Percentiles rank a stretch among this genome's conserved stretches.
phyloP scores from a whole-genome alignment of 352 stramenopile species.

The Globisporangium mamillatum region DNA sequence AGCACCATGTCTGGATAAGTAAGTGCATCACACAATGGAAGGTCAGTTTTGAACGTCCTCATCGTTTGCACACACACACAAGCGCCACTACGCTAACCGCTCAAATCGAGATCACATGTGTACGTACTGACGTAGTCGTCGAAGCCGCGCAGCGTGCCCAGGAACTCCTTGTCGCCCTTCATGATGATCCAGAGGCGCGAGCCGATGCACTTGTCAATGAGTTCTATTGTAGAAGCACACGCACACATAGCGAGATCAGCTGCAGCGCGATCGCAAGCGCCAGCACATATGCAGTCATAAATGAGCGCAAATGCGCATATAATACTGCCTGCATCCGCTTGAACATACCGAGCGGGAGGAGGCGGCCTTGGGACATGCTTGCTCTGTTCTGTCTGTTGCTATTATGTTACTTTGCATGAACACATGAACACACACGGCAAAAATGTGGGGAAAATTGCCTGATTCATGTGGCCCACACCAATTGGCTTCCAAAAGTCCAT shows the following conservation, averaged over 20 bases:
- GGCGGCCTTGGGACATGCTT: conserved; percentile 69
- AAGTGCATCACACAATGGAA: conserved; percentile 11
- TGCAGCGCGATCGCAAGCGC: neutral
- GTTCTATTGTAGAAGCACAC: conserved; percentile 56
- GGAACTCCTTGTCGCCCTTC: conserved; percentile 96
- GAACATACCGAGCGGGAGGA: conserved; percentile 72
- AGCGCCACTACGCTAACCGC: too few species aligned
- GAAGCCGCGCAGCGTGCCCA: conserved; percentile 93
- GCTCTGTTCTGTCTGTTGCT: conserved; percentile 10
- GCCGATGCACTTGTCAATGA: conserved; percentile 99
- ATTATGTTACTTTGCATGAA: neutral
- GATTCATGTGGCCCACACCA: conserved; percentile 18
- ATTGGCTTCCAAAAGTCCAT: conserved; percentile 2
- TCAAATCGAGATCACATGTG: too few species aligned
- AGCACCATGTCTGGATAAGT: conserved; percentile 81
- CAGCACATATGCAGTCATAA: conserved; percentile 3
- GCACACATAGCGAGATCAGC: neutral
- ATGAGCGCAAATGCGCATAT: neutral
- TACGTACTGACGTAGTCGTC: conserved; percentile 96
- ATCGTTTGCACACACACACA: neutral
- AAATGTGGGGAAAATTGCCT: neutral
- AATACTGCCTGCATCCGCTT: neutral
- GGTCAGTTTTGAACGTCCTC: neutral
- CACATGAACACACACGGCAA: neutral
- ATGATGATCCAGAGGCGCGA: conserved; percentile 99